These are phyloP conservation scores for Raphanus raphanistrum DNA, from an alignment of 345 rosid species.

Conservation along the genomic window DNA sequence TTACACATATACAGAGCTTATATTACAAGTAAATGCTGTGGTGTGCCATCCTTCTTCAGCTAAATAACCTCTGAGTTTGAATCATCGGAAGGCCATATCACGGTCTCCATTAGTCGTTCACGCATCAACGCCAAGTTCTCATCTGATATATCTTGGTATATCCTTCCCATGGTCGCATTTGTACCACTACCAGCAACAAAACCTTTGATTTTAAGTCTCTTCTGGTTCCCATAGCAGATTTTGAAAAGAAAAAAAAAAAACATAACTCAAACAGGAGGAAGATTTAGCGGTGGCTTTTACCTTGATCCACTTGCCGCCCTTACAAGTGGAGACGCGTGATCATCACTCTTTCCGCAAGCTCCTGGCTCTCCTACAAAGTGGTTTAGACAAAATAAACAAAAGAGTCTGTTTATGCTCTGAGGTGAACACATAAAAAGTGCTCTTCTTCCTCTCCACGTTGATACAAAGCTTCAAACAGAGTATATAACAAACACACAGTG, in stretches of 20 bases:
- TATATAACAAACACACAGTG: background rate
- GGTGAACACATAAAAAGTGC: background rate
- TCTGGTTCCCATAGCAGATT: background rate
- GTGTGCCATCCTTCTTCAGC: constrained; percentile 41
- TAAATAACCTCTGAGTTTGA: constrained; percentile 72
- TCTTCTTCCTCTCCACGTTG: background rate
- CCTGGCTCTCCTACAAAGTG: constrained; percentile 73
- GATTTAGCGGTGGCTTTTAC: constrained; percentile 33
- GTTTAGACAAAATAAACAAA: background rate
- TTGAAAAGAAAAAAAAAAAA: background rate
- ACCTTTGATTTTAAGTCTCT: background rate
- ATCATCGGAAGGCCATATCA: constrained; percentile 95
- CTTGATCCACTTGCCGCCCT: constrained; percentile 95
- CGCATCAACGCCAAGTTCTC: constrained; percentile 96
- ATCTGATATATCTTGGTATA: constrained; percentile 79
- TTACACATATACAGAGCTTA: background rate
- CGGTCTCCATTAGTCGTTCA: constrained; percentile 80
- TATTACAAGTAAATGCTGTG: constrained; percentile 8
- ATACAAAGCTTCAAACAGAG: background rate
- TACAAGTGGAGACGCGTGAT: constrained; percentile 89
- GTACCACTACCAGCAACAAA: constrained; percentile 62
- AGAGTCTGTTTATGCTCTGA: background rate
- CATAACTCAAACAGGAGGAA: background rate
- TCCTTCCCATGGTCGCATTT: constrained; percentile 87
- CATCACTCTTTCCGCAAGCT: constrained; percentile 97